Evolutionary conservation across 352 stramenopile species (phyloP), one percentile per base, ranked within the genome.

Genomic region (Phytophthora capsici): DNA sequence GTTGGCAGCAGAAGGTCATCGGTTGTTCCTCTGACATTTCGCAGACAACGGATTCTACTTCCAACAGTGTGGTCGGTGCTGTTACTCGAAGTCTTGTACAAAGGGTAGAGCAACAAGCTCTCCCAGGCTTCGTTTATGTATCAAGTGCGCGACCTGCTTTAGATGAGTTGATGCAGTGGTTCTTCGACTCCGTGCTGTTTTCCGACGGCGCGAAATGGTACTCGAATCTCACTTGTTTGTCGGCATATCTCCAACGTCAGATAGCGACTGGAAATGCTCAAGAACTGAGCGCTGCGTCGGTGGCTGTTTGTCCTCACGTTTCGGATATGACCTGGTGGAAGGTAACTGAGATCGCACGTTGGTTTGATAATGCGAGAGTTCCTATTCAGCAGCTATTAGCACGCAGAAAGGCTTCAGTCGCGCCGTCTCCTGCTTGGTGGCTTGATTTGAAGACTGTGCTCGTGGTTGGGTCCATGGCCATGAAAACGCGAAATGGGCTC

Each of bases 161-260:
- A 6, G 65, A 73, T 44, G 28, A 38, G 6, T 26, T 73, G 47
- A 19, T 73, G 16, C 52, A 73, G 32, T 48, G 34, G n/a, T 73
- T 69, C 22, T 38, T 69, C 16, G 52, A 73, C 34, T 59, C 52
- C 6, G 13, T 73, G 23, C 10, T 69, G 22, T 51, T 57, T 17
- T n/a, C 59, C 14, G 58, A 73, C 44, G n/a, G 23, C 6, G 37
- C 38, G 2, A 22, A 51, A 36, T 69, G 65, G 65, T 34, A 69
- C 14, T 30, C 28, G 30, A 41, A 73, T 19, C 50, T 69, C 38
- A 53, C 36, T 7, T 25, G 46, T 8, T 8, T 73, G 13, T 30
- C 19, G 12, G 51, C 65, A 23, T 73, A 73, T 40, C 65, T 73
- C 9, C 53, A 66, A 14, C 59, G 65, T 41, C 65, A 69, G 22